These are phyloP conservation scores for Hypoxylon lenormandii DNA, from an alignment of 495 filamentous ascomycete species.

Conservation along the genomic window DNA sequence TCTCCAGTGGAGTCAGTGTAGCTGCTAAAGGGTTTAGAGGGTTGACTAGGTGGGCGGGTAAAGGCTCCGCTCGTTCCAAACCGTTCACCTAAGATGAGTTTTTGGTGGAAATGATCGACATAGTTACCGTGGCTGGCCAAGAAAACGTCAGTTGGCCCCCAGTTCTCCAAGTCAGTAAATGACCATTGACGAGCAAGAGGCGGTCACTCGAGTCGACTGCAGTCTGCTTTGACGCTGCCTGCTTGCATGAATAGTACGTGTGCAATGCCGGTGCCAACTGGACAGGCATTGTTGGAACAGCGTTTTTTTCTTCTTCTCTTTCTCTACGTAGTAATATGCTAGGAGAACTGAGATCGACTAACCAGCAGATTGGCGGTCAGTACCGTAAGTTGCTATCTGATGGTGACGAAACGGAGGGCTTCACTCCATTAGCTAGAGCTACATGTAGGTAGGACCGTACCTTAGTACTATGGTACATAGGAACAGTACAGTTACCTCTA, in stretches of 20 bases:
- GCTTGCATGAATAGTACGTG: constrained; percentile 25
- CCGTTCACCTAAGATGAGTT: constrained; percentile 32
- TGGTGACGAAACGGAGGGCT: constrained; percentile 44
- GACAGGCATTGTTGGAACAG: constrained; percentile 40
- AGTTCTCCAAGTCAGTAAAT: constrained; percentile 32
- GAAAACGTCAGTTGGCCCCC: constrained; percentile 45
- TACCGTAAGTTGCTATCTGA: constrained; percentile 31
- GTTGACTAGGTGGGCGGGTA: constrained; percentile 48
- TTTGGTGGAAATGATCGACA: constrained; percentile 44
- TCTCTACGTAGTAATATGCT: constrained; percentile 20
- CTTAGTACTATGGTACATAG: too few relatives aligned
- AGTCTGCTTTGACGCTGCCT: background rate
- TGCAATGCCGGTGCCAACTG: constrained; percentile 43
- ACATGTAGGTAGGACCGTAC: too few relatives aligned
- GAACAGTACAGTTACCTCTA: too few relatives aligned
- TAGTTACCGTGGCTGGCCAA: constrained; percentile 38
- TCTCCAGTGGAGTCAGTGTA: constrained; percentile 46
- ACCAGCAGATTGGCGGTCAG: constrained; percentile 47
- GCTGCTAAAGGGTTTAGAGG: constrained; percentile 44
- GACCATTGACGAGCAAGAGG: constrained; percentile 34
- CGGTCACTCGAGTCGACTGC: constrained; percentile 17
- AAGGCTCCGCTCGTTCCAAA: constrained; percentile 48
- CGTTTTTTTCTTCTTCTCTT: constrained; percentile 14
- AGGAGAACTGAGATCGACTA: constrained; percentile 45
- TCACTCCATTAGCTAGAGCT: constrained; percentile 33